Percentiles rank a stretch among this genome's conserved stretches.
phyloP scores from a whole-genome alignment of 2,329 filamentous ascomycete species.

The Akanthomyces muscarius region DNA sequence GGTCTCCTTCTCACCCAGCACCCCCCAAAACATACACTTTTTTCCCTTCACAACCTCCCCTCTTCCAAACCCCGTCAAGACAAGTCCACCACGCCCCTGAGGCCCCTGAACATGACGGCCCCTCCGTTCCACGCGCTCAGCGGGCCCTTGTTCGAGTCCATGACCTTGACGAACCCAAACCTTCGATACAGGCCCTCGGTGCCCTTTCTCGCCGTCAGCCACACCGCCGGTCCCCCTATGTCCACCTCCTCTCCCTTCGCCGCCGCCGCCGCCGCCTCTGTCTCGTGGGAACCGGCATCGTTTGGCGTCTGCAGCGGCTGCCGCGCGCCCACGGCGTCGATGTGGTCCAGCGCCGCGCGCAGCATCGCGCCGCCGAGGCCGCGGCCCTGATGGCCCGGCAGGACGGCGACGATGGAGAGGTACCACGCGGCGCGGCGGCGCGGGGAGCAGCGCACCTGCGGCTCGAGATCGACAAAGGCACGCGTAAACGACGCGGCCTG shows the following conservation, averaged over 20 bases:
- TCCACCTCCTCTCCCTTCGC: background rate
- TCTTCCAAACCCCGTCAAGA: background rate
- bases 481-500: conserved; percentile 25
- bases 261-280: background rate
- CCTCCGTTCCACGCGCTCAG: conserved; percentile 35
- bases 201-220: conserved; percentile 31
- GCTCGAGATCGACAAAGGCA: conserved; percentile 26
- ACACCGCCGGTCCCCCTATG: conserved; percentile 22
- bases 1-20: too few species aligned
- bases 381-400: conserved; percentile 29
- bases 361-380: conserved; percentile 31
- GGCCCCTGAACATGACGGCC: conserved; percentile 30
- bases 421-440: conserved; percentile 33
- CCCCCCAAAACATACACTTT: too few species aligned
- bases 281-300: background rate
- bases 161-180: conserved; percentile 33
- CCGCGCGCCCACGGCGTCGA: conserved; percentile 19
- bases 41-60: too few species aligned
- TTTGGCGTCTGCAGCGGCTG: background rate
- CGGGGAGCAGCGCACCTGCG: conserved; percentile 26
- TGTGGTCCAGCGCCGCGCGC: conserved; percentile 24
- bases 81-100: conserved; percentile 26
- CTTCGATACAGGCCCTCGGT: conserved; percentile 31
- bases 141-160: conserved; percentile 33
- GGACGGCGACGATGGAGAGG: conserved; percentile 32